phyloP scores from a whole-genome alignment of 768 basidiomycete species.

The Kwoniella bestiolae region DNA sequence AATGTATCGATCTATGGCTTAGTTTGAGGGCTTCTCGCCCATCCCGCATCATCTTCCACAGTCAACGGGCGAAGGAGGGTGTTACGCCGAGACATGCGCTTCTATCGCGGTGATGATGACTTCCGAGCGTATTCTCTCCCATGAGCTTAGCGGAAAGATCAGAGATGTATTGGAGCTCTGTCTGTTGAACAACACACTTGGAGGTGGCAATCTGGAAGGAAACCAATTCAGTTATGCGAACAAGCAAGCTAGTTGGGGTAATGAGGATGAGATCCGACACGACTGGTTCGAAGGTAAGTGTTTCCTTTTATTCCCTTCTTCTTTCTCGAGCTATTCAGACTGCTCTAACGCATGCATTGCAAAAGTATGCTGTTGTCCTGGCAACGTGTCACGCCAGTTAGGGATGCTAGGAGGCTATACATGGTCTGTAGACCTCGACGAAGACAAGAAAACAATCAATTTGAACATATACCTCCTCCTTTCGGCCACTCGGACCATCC shows the following conservation, averaged over 20 bases:
- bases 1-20: constrained; percentile 14
- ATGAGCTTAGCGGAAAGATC: constrained; percentile 32
- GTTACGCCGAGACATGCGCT: constrained; percentile 47
- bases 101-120: constrained; percentile 49
- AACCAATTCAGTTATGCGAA: constrained; percentile 45
- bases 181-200: constrained; percentile 39
- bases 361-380: constrained; percentile 46
- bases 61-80: constrained; percentile 43
- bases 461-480: constrained; percentile 34
- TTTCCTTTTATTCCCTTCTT: not conserved
- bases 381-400: constrained; percentile 37
- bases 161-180: constrained; percentile 41
- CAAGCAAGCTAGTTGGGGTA: constrained; percentile 37
- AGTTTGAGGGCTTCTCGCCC: constrained; percentile 40
- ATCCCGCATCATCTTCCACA: constrained; percentile 35
- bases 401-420: constrained; percentile 45
- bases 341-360: too few species aligned
- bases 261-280: constrained; percentile 33
- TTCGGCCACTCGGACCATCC: constrained; percentile 32
- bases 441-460: constrained; percentile 16
- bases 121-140: constrained; percentile 36
- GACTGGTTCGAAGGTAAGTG: constrained; percentile 49
- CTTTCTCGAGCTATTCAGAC: not conserved
- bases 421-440: constrained; percentile 31
- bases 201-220: constrained; percentile 38